Conservation (phyloP, 192 early-diverging fungal genomes). For the Umbelopsis sp. region DNA sequence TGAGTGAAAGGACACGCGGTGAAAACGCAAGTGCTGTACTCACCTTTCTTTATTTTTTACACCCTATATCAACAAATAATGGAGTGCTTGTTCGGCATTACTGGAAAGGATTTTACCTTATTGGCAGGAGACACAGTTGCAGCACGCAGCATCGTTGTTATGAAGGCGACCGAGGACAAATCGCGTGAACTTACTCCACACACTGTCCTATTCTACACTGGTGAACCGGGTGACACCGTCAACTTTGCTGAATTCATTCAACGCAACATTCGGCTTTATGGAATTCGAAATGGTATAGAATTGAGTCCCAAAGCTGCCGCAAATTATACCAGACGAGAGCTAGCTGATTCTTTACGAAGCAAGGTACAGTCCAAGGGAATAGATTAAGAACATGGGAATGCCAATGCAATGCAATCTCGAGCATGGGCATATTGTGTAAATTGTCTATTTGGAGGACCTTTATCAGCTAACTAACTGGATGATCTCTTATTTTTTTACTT, state of each 20-base stretch:
- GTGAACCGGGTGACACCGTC: slow-evolving; percentile 90
- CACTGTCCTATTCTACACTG: slow-evolving; percentile 82
- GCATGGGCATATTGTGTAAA: too few relatives aligned
- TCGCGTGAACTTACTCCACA: slow-evolving; percentile 80
- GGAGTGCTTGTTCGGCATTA: slow-evolving; percentile 88
- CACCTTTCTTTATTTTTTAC: neutral
- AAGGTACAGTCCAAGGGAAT: slow-evolving; percentile 48
- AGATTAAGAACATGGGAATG: neutral
- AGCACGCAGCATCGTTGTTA: slow-evolving; percentile 82
- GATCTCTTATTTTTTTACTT: too few relatives aligned
- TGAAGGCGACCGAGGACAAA: slow-evolving; percentile 95
- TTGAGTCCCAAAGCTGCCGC: slow-evolving; percentile 79
- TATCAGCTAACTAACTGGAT: too few relatives aligned
- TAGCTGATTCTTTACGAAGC: slow-evolving; percentile 84
- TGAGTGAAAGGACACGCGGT: neutral
- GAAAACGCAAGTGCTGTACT: neutral
- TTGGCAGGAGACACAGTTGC: slow-evolving; percentile 79
- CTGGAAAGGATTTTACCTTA: slow-evolving; percentile 91
- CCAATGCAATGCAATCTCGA: too few relatives aligned
- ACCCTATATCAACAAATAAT: slow-evolving; percentile 41
- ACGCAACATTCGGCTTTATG: slow-evolving; percentile 87
- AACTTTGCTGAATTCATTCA: slow-evolving; percentile 97
- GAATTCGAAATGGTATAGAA: slow-evolving; percentile 84
- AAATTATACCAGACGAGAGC: slow-evolving; percentile 80
- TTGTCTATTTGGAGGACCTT: too few relatives aligned